A percentile compares a stretch with the other conserved stretches of the same genome.
phyloP scores from a whole-genome alignment of 805 yeast species.

The Cyberlindnera petersonii region DNA sequence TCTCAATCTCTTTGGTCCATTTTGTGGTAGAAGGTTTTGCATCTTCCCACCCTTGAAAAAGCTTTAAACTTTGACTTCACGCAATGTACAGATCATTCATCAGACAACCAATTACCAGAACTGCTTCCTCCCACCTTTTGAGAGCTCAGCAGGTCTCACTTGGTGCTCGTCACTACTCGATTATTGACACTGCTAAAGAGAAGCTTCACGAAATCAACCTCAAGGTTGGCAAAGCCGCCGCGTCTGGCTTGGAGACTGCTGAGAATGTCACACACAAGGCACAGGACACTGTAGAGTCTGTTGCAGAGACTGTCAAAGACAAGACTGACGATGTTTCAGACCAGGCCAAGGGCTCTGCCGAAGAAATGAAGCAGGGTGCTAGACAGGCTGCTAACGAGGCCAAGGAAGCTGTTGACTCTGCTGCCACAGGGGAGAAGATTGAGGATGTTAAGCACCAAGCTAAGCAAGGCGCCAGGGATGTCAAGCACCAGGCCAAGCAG shows the following conservation, averaged over 20 bases:
- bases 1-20: no score
- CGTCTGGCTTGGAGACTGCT: slow-evolving; percentile 19
- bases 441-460: slow-evolving; percentile 6
- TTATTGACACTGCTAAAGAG: slow-evolving; percentile 23
- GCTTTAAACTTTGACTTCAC: not conserved
- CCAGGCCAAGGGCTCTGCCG: slow-evolving; percentile 6
- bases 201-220: slow-evolving; percentile 22
- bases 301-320: slow-evolving; percentile 6
- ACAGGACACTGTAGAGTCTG: slow-evolving; percentile 14
- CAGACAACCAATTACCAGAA: not conserved
- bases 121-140: not conserved
- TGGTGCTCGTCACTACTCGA: slow-evolving; percentile 17
- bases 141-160: not conserved
- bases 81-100: slow-evolving; percentile 6
- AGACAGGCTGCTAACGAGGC: not conserved
- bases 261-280: slow-evolving; percentile 15
- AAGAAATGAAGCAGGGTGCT: slow-evolving; percentile 6
- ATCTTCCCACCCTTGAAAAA: no score
- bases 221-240: slow-evolving; percentile 26
- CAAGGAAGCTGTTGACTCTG: slow-evolving; percentile 2
- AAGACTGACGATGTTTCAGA: slow-evolving; percentile 7
- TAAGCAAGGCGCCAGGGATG: slow-evolving; percentile 3
- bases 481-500: slow-evolving; percentile 6
- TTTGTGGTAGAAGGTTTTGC: no score
- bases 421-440: not conserved